A percentile compares a stretch with the other conserved stretches of the same genome.
Conservation (phyloP, 2,329 filamentous ascomycete genomes). For the Pseudogymnoascus sp. region DNA sequence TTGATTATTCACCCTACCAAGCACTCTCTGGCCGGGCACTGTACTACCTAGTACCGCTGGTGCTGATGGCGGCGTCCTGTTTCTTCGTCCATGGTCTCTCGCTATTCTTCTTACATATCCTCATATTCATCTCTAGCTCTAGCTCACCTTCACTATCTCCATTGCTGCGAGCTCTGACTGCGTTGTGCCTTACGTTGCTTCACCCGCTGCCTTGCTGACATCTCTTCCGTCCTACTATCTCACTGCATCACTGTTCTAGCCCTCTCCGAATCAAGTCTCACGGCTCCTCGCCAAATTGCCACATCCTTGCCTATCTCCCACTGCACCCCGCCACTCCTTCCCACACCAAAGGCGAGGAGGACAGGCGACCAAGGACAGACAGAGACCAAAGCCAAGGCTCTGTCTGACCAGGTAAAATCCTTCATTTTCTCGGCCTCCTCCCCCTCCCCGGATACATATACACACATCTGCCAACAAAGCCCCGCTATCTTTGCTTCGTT, state of each 20-base stretch:
- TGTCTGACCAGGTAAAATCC: background rate
- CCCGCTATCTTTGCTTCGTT: background rate
- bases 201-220: background rate
- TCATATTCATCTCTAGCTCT: background rate
- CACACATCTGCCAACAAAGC: background rate
- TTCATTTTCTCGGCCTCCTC: background rate
- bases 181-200: background rate
- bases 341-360: background rate
- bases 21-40: background rate
- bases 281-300: background rate
- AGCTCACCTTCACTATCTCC: no score
- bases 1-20: background rate
- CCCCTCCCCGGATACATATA: background rate
- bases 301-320: constrained; percentile 2
- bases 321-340: background rate
- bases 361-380: background rate
- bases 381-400: background rate
- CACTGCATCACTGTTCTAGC: background rate
- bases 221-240: background rate
- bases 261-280: constrained; percentile 1
- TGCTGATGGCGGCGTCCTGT: background rate
- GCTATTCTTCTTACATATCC: background rate
- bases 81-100: background rate
- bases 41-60: background rate
- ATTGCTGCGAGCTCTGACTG: background rate